Evolutionary conservation across 257 asterid species (phyloP), one percentile per base, ranked within the genome.

Genomic region (Henckelia pumila): DNA sequence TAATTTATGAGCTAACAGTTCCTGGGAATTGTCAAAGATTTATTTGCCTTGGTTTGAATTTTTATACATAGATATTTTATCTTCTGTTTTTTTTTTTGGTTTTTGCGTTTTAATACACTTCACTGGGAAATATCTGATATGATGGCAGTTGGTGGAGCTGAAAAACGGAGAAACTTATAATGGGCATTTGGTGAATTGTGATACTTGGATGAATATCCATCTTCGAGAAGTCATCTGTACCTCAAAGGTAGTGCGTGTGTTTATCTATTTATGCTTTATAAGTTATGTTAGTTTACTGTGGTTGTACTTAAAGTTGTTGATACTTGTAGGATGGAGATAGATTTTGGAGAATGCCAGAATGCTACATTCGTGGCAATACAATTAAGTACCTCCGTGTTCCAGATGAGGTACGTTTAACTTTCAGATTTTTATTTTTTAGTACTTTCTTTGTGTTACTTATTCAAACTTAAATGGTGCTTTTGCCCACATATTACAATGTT

Each of bases 151-250:
- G 62, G 95, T 87, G 71, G 95, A 87, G 75, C 86, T 83, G 5
- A 86, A 85, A 72, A 85, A 85, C 71, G 92, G 92, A 24, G 92
- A 85, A 66, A 85, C 92, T 24, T 85, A 85, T 77, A 85, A 85
- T 5, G 92, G 92, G 21, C 92, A 85, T 75, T 76, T 85, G 69
- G 89, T 85, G 32, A 85, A 85, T 61, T 85, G 89, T 67, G 92
- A 85, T 60, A 85, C 92, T 30, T 85, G 92, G 92, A 85, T 85
- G 89, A 85, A 85, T 67, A 85, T 85, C 76, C 92, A 85, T 85
- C 92, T 85, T 17, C 89, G 91, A 63, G 92, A 83, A 79, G 88
- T 85, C 67, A 83, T 85, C 69, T 83, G 92, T 74, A 86, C 92
- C 35, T 83, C 92, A 44, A 86, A 86, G 86, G 89, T 86, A 66